phyloP scores from a whole-genome alignment of 495 filamentous ascomycete species.

The Ramalina intermedia region DNA sequence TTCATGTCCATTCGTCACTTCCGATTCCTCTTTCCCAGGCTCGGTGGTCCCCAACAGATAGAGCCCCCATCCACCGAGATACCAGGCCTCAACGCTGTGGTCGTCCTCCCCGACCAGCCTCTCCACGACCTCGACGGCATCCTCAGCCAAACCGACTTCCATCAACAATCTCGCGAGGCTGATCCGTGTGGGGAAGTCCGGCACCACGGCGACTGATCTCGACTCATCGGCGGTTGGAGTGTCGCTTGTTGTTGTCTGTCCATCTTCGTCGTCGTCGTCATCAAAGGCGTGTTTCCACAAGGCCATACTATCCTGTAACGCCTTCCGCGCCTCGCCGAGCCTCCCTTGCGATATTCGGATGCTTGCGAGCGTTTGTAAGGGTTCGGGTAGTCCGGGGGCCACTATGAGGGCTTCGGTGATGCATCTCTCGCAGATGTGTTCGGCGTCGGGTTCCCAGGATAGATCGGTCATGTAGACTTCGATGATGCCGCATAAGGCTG shows the following conservation, averaged over 20 bases:
- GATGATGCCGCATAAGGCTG: conserved; percentile 73
- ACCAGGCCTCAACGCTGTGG: conserved; percentile 87
- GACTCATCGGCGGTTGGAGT: conserved; percentile 17
- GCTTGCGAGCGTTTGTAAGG: conserved; percentile 84
- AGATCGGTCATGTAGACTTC: conserved; percentile 99
- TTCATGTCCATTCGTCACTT: conserved; percentile 18
- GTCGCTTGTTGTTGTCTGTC: not conserved
- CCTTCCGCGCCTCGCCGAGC: conserved; percentile 61
- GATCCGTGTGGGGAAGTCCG: conserved; percentile 71
- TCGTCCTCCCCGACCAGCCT: conserved; percentile 78
- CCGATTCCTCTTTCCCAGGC: conserved; percentile 12
- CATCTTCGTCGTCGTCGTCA: conserved; percentile 25
- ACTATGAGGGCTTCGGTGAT: conserved; percentile 76
- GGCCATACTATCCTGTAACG: conserved; percentile 58
- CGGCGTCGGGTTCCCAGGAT: conserved; percentile 79
- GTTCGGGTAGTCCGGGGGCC: conserved; percentile 59
- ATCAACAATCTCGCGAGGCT: conserved; percentile 74
- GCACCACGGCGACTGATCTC: conserved; percentile 35
- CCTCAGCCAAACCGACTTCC: conserved; percentile 73
- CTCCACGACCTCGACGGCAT: conserved; percentile 75
- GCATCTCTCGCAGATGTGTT: conserved; percentile 65
- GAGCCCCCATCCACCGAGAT: conserved; percentile 85
- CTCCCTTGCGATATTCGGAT: conserved; percentile 78
- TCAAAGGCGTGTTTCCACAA: conserved; percentile 50
- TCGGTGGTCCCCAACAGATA: conserved; percentile 46